Evolutionary conservation across 495 filamentous ascomycete species (phyloP).

Genomic region (Xylaria sp.): DNA sequence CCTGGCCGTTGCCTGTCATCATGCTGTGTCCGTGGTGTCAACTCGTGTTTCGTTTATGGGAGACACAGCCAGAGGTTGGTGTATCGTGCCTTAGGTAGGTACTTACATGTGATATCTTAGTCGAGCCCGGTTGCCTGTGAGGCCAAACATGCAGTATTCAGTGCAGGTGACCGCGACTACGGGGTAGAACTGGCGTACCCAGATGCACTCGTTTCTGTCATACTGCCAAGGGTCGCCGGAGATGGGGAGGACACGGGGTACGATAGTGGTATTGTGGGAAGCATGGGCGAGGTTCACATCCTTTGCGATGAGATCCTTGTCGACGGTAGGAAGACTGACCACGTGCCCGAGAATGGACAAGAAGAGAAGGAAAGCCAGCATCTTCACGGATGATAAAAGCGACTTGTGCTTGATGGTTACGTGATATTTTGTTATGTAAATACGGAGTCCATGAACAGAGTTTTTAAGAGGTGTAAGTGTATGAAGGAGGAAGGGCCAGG

Average conservation of each 20-base stretch:
- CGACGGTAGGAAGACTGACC: not conserved
- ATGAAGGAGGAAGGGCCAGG: not conserved
- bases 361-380: not conserved
- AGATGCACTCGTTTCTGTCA: constrained; percentile 30
- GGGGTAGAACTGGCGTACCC: constrained; percentile 33
- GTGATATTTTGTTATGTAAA: not conserved
- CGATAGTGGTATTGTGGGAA: not conserved
- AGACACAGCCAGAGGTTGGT: too few species aligned
- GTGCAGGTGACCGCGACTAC: constrained; percentile 31
- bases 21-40: constrained; percentile 13
- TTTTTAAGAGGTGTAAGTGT: not conserved
- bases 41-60: not conserved
- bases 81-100: not conserved
- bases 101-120: constrained; percentile 8
- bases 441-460: not conserved
- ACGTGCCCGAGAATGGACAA: constrained; percentile 1
- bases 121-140: not conserved
- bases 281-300: not conserved
- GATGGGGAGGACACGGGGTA: not conserved
- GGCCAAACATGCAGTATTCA: not conserved
- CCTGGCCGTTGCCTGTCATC: constrained; percentile 27
- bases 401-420: not conserved
- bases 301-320: not conserved
- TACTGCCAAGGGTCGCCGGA: constrained; percentile 1
- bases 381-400: not conserved